A percentile compares a stretch with the other conserved stretches of the same genome.
phyloP scores from a whole-genome alignment of 2,329 filamentous ascomycete genomes.

The Ophiocordyceps camponoti-floridani region DNA sequence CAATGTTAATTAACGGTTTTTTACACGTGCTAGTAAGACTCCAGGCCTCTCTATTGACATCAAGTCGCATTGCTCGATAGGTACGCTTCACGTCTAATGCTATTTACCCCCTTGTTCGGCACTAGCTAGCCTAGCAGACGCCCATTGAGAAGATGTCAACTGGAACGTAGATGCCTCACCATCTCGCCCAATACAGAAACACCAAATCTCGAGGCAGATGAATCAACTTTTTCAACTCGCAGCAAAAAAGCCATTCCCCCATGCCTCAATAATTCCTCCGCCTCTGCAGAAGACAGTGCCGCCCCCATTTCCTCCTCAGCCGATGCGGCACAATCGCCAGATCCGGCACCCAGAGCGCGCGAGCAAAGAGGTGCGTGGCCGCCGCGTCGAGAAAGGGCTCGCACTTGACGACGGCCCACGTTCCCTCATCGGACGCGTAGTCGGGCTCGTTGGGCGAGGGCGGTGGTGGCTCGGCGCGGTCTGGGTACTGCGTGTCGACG shows the following conservation, averaged over 20 bases:
- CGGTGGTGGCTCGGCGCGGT: slow-evolving; percentile 18
- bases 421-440: slow-evolving; percentile 53
- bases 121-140: too few species aligned
- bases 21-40: too few species aligned
- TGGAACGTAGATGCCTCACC: too few species aligned
- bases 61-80: too few species aligned
- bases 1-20: too few species aligned
- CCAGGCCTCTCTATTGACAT: too few species aligned
- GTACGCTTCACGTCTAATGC: too few species aligned
- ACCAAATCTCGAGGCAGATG: too few species aligned
- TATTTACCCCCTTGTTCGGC: too few species aligned
- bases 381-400: slow-evolving; percentile 64
- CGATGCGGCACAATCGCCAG: slow-evolving; percentile 48
- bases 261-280: neutral
- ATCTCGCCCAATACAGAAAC: too few species aligned
- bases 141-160: too few species aligned
- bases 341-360: slow-evolving; percentile 70
- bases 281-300: slow-evolving; percentile 60
- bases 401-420: slow-evolving; percentile 66
- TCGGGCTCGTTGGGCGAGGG: slow-evolving; percentile 56
- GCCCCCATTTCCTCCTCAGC: slow-evolving; percentile 63
- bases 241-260: neutral
- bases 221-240: too few species aligned
- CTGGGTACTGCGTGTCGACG: slow-evolving; percentile 71
- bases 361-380: slow-evolving; percentile 53